Conservation (phyloP, 345 rosid genomes). For the Heritiera fomes region DNA sequence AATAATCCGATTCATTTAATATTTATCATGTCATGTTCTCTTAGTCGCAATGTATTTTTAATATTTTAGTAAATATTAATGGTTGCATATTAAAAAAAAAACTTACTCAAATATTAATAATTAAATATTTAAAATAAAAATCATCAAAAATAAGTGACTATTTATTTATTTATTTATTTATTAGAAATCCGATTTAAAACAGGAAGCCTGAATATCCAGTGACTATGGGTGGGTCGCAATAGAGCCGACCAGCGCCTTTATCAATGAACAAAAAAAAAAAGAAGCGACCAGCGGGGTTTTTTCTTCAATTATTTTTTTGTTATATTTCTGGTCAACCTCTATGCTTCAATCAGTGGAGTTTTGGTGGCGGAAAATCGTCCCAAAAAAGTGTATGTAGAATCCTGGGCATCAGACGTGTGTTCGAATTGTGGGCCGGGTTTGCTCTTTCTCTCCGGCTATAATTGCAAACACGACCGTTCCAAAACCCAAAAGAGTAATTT, state of each 20-base stretch:
- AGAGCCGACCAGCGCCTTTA: conserved; percentile 4
- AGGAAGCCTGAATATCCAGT: not conserved
- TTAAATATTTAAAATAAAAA: too few species aligned
- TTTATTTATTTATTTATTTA: too few species aligned
- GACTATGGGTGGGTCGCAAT: not conserved
- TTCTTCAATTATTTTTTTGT: not conserved
- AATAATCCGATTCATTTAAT: too few species aligned
- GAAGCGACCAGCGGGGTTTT: not conserved
- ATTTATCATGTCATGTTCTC: too few species aligned
- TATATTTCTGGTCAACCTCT: conserved; percentile 1
- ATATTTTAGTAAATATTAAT: too few species aligned
- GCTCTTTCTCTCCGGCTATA: not conserved
- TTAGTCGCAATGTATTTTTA: too few species aligned
- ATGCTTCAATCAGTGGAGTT: not conserved
- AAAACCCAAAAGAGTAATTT: not conserved
- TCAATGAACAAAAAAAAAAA: too few species aligned
- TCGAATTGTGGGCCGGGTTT: not conserved
- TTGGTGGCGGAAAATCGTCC: conserved; percentile 20
- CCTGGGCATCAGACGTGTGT: conserved; percentile 20
- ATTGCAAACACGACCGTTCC: conserved; percentile 7
- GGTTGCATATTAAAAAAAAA: too few species aligned
- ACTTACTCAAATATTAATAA: too few species aligned
- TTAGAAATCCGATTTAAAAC: not conserved
- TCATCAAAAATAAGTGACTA: too few species aligned
- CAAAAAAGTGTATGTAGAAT: not conserved